A percentile compares a stretch with the other conserved stretches of the same genome.
These are phyloP conservation scores for Boletus sp. DNA, from an alignment of 768 basidiomycete genomes.

Conservation along the genomic window DNA sequence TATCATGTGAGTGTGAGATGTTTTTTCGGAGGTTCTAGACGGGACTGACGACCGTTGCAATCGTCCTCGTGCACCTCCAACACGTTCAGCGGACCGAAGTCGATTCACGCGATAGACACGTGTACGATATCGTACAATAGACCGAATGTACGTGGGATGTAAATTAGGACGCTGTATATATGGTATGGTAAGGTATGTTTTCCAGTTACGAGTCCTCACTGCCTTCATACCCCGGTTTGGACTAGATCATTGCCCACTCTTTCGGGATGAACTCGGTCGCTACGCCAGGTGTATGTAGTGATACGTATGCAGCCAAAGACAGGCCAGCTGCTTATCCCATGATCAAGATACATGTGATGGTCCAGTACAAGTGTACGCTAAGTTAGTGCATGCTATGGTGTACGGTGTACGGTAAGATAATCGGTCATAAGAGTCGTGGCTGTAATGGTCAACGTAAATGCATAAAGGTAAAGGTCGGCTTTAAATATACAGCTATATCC, in stretches of 20 bases:
- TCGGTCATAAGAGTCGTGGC: slow-evolving; percentile 9
- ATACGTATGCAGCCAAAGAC: not conserved
- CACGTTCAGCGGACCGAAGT: slow-evolving; percentile 15
- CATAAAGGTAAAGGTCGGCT: slow-evolving; percentile 1
- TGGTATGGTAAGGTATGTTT: not conserved
- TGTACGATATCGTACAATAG: not conserved
- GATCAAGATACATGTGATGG: slow-evolving; percentile 10
- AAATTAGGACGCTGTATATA: not conserved
- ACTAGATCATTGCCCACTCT: not conserved
- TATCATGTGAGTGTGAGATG: slow-evolving; percentile 19
- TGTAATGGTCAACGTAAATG: slow-evolving; percentile 6
- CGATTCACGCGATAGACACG: not conserved
- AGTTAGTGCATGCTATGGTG: slow-evolving; percentile 11
- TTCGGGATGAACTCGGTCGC: not conserved
- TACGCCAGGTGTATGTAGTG: not conserved
- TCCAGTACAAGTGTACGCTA: slow-evolving; percentile 20
- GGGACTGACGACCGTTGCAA: not conserved
- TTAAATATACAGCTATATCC: slow-evolving; percentile 19
- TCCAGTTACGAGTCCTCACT: not conserved
- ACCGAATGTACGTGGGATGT: not conserved
- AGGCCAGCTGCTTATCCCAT: slow-evolving; percentile 16
- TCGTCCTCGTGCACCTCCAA: slow-evolving; percentile 1
- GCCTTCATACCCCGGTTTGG: not conserved
- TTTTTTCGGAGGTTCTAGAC: not conserved
- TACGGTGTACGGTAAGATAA: slow-evolving; percentile 14